phyloP scores from a whole-genome alignment of 441 rosid species.

The Adansonia rubrostipa region DNA sequence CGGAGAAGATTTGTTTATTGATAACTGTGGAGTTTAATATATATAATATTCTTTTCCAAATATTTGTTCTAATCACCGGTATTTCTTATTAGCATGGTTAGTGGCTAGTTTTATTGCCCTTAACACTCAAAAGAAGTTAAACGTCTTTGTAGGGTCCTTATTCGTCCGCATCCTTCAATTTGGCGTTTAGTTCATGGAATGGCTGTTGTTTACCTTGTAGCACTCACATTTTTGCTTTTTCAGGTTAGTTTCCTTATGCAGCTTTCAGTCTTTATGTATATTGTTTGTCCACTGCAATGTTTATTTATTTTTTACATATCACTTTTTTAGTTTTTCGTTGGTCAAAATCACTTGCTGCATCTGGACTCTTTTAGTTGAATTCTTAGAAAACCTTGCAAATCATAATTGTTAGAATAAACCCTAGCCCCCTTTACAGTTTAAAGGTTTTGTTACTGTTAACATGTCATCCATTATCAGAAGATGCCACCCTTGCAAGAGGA shows the following conservation, averaged over 20 bases:
- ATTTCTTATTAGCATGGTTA: not conserved
- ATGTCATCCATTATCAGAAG: not conserved
- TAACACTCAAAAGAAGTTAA: not conserved
- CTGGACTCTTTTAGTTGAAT: constrained; percentile 7
- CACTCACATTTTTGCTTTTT: constrained; percentile 95
- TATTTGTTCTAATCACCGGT: not conserved
- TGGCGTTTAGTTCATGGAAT: constrained; percentile 99
- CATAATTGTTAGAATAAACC: not conserved
- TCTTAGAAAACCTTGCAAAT: not conserved
- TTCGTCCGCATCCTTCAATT: constrained; percentile 97
- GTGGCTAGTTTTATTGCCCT: not conserved
- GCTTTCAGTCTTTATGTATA: not conserved
- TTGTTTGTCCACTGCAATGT: not conserved
- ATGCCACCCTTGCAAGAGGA: not conserved
- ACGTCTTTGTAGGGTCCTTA: constrained; percentile 63
- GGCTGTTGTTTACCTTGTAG: constrained; percentile 92
- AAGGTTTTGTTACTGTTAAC: constrained; percentile 9
- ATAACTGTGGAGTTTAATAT: not conserved
- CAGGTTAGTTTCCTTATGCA: constrained; percentile 61
- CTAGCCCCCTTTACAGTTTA: not conserved
- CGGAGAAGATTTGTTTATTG: not conserved
- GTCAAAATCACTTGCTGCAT: not conserved
- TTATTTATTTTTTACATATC: not conserved
- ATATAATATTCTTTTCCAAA: not conserved
- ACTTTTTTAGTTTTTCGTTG: not conserved